A percentile compares a stretch with the other conserved stretches of the same genome.
Evolutionary conservation across 2,329 filamentous ascomycete genomes (phyloP).

Genomic region (Xylaria sp.): DNA sequence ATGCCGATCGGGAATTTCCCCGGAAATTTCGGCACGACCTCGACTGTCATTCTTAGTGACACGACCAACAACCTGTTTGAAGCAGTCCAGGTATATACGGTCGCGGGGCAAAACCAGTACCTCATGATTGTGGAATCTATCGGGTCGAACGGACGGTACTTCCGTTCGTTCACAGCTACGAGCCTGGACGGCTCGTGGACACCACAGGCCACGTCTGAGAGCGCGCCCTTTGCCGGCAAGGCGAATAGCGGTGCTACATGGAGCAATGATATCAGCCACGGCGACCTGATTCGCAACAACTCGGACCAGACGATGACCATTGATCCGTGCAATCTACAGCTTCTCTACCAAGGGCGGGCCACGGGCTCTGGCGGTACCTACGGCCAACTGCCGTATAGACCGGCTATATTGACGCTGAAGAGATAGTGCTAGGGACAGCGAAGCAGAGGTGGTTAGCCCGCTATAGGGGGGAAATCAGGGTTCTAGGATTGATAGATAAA

Average conservation of each 20-base stretch:
- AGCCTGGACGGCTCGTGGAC: constrained; percentile 69
- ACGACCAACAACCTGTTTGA: constrained; percentile 70
- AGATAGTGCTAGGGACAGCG: background rate
- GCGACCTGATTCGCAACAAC: constrained; percentile 67
- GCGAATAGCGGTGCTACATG: constrained; percentile 72
- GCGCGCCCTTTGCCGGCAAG: constrained; percentile 73
- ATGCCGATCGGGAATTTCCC: constrained; percentile 74
- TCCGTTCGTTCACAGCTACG: constrained; percentile 73
- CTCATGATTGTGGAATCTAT: constrained; percentile 76
- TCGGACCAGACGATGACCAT: constrained; percentile 71
- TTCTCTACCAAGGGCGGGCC: constrained; percentile 70
- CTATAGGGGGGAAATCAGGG: background rate
- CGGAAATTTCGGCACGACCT: constrained; percentile 64
- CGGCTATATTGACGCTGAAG: constrained; percentile 62
- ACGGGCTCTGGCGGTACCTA: constrained; percentile 61
- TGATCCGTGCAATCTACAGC: constrained; percentile 71
- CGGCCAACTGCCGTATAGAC: constrained; percentile 63
- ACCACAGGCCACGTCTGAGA: constrained; percentile 64
- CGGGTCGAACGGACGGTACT: constrained; percentile 68
- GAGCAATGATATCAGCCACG: constrained; percentile 75
- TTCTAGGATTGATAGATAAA: background rate
- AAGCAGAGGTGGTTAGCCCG: too few species aligned
- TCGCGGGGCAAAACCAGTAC: constrained; percentile 65
- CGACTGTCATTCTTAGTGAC: constrained; percentile 64
- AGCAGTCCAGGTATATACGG: constrained; percentile 73